These are phyloP conservation scores for peach (Prunus persica) DNA, from an alignment of 306 rosid species.

Conservation along the genomic window DNA sequence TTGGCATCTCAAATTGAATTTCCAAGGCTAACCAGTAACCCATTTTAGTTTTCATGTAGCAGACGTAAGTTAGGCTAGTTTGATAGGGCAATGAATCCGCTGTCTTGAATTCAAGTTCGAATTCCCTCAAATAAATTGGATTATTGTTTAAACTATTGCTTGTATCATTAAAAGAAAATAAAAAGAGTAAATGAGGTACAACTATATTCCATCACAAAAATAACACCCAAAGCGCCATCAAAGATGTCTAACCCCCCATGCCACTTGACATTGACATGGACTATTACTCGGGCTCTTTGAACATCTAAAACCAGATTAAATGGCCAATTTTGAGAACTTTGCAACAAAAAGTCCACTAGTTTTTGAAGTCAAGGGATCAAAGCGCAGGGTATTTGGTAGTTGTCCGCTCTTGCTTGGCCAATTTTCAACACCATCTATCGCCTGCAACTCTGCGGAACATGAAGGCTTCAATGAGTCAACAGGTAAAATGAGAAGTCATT, in stretches of 20 bases:
- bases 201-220: too few species aligned
- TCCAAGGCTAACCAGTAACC: too few species aligned
- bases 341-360: slow-evolving; percentile 90
- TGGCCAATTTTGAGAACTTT: slow-evolving; percentile 47
- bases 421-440: slow-evolving; percentile 50
- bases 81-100: too few species aligned
- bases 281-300: neutral
- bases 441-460: slow-evolving; percentile 49
- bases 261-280: neutral
- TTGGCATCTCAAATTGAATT: too few species aligned
- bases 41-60: too few species aligned
- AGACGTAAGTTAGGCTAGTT: too few species aligned
- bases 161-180: too few species aligned
- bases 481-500: neutral
- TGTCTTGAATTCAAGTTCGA: too few species aligned
- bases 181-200: too few species aligned
- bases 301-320: slow-evolving; percentile 13
- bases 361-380: slow-evolving; percentile 69
- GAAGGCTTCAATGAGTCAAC: neutral
- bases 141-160: too few species aligned
- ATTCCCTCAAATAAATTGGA: too few species aligned
- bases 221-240: neutral
- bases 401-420: slow-evolving; percentile 86
- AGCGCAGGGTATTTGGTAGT: slow-evolving; percentile 56
- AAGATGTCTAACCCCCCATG: neutral